These are phyloP conservation scores for Phytophthora fragariae DNA, from an alignment of 352 stramenopile species.

Conservation along the genomic window DNA sequence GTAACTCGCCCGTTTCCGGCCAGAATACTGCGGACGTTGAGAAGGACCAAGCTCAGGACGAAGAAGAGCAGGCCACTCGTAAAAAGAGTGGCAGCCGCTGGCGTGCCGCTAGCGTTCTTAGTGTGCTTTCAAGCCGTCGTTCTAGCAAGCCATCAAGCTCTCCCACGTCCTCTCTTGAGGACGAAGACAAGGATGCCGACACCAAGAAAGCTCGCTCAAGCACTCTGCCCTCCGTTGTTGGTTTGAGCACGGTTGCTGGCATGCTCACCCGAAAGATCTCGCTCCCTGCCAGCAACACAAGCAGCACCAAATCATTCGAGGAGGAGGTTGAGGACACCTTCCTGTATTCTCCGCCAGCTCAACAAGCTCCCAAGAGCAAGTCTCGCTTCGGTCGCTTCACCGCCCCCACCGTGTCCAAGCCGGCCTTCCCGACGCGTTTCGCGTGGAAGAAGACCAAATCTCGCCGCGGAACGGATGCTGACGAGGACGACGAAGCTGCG, in stretches of 20 bases:
- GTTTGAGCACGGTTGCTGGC: constrained; percentile 37
- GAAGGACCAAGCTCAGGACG: constrained; percentile 15
- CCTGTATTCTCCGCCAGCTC: constrained; percentile 41
- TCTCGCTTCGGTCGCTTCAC: constrained; percentile 58
- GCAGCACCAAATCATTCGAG: constrained; percentile 37
- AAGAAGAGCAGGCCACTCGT: constrained; percentile 21
- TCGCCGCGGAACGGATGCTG: constrained; percentile 31
- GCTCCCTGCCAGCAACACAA: constrained; percentile 34
- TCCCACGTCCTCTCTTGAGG: constrained; percentile 36
- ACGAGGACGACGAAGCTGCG: constrained; percentile 16
- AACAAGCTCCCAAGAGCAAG: constrained; percentile 48
- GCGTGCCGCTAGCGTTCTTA: constrained; percentile 53
- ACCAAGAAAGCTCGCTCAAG: constrained; percentile 39
- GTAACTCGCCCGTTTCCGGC: constrained; percentile 32
- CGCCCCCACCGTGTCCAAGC: constrained; percentile 44
- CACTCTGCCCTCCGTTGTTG: constrained; percentile 32
- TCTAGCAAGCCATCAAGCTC: constrained; percentile 48
- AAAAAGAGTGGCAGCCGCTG: constrained; percentile 47
- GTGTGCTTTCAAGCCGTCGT: constrained; percentile 48
- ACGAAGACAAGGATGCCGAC: constrained; percentile 35
- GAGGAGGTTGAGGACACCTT: constrained; percentile 46
- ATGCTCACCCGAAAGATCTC: constrained; percentile 45
- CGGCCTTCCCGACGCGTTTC: constrained; percentile 56
- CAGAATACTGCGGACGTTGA: constrained; percentile 27
- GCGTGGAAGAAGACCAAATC: constrained; percentile 57